A percentile compares a stretch with the other conserved stretches of the same genome.
Evolutionary conservation across 2,329 filamentous ascomycete species (phyloP).

Genomic region (Diaporthe eres): DNA sequence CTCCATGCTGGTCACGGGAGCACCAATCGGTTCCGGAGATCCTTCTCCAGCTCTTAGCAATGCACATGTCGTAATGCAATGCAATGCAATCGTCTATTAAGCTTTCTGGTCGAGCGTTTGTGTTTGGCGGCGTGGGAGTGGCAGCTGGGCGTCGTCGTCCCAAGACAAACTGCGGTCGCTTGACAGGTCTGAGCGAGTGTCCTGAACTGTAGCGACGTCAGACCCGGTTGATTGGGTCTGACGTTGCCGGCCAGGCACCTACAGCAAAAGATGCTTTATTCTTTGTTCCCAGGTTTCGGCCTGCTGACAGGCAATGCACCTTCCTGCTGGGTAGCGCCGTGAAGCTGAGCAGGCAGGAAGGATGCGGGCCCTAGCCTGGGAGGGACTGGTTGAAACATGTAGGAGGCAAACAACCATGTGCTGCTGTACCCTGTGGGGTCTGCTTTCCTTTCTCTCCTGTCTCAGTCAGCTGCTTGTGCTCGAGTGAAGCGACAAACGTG

Average conservation of each 20-base stretch:
- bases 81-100: constrained; percentile 28
- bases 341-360: background rate
- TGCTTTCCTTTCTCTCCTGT: background rate
- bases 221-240: constrained; percentile 9
- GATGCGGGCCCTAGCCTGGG: background rate
- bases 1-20: constrained; percentile 23
- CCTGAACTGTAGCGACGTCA: constrained; percentile 19
- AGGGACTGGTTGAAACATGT: constrained; percentile 17
- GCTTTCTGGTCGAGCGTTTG: constrained; percentile 4
- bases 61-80: constrained; percentile 23
- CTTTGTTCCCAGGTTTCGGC: background rate
- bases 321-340: background rate
- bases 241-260: background rate
- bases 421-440: constrained; percentile 10
- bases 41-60: constrained; percentile 16
- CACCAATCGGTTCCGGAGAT: constrained; percentile 24
- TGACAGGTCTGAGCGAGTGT: background rate
- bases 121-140: background rate
- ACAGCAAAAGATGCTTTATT: background rate
- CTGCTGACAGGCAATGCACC: constrained; percentile 5
- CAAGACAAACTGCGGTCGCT: background rate
- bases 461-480: background rate
- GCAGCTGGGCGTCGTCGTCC: background rate
- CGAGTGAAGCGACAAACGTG: background rate
- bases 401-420: background rate